Evolutionary conservation across 2,329 filamentous ascomycete species (phyloP).

Genomic region (Aspergillus thermomutatus): DNA sequence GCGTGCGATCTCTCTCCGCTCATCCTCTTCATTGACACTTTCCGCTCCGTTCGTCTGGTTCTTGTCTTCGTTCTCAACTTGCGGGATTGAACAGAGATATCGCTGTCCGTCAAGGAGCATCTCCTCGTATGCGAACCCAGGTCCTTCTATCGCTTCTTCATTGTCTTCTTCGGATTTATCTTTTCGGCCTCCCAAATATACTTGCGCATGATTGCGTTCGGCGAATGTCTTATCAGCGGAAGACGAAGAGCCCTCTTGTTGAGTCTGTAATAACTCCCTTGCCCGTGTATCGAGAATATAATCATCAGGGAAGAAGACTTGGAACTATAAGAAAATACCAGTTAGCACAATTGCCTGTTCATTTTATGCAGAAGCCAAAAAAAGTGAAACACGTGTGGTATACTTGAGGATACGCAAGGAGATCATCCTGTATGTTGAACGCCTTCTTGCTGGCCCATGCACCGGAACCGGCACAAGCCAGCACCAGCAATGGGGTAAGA

Average conservation of each 20-base stretch:
- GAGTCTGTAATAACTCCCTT: constrained; percentile 49
- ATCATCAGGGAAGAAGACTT: constrained; percentile 70
- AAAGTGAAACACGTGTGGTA: constrained; percentile 14
- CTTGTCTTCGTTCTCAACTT: constrained; percentile 61
- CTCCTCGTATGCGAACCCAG: constrained; percentile 59
- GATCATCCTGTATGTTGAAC: constrained; percentile 86
- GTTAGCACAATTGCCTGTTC: neutral
- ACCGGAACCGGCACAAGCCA: constrained; percentile 29
- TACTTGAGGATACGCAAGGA: constrained; percentile 84
- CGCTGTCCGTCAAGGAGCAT: constrained; percentile 67
- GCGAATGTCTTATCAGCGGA: constrained; percentile 6
- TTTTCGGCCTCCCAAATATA: constrained; percentile 17
- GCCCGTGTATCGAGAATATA: constrained; percentile 71
- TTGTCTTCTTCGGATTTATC: constrained; percentile 50
- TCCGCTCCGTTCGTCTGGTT: constrained; percentile 65
- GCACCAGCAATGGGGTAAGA: constrained; percentile 27
- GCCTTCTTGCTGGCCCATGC: constrained; percentile 53
- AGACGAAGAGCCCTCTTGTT: constrained; percentile 15
- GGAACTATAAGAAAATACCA: constrained; percentile 59
- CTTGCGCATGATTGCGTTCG: constrained; percentile 23
- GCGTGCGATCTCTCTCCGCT: constrained; percentile 74
- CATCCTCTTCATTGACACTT: constrained; percentile 57
- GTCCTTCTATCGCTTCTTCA: constrained; percentile 42
- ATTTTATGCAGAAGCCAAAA: neutral
- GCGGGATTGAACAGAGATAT: constrained; percentile 82